Evolutionary conservation across 768 basidiomycete species (phyloP), one percentile per base, ranked within the genome.

Genomic region (Xanthoconium purpureum): DNA sequence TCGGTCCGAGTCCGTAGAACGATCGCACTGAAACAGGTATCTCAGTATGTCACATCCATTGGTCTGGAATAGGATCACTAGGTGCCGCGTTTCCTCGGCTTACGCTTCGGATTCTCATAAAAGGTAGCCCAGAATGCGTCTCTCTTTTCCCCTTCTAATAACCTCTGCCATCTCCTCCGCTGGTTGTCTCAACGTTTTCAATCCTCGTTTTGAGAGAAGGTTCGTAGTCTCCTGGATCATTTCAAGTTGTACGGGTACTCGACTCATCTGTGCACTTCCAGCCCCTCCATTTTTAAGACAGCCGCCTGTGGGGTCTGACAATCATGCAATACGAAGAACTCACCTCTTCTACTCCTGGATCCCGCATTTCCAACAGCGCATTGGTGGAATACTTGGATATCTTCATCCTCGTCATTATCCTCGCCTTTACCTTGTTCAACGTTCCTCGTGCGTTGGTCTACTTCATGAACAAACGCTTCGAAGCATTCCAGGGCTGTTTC

Each of bases 361-460:
- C 3, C 50, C 7, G 17, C 12, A 38, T 48, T 10, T 29, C 52
- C 5, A 17, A 46, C 29, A 30, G 39, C 15, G 36, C 47, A n/a
- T 28, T 74, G 46, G 64, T 69, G 20, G 54, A 58, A 55, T 68
- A 77, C 58, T 60, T 81, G 55, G 72, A 79, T 69, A 62, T 81
- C 48, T 73, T 80, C 62, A 66, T 85, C 49, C 58, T 80, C 57
- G 66, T 71, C 17, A 36, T 78, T 47, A 67, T 80, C 37, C 73
- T 68, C 1, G 33, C 74, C 33, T 68, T 80, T 46, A 68, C 75
- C 53, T 64, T 83, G 13, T 63, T 76, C 52, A 72, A 77, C 17
- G 58, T 82, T 18, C 84, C 84, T 29, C 78, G 80, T 32, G 69
- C 72, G 11, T 46, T 83, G 29, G 77, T 77, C 35, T 79, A 84